A percentile compares a stretch with the other conserved stretches of the same genome.
These are phyloP conservation scores for Ophiostoma sp. DNA, from an alignment of 2,329 filamentous ascomycete species.

Conservation along the genomic window DNA sequence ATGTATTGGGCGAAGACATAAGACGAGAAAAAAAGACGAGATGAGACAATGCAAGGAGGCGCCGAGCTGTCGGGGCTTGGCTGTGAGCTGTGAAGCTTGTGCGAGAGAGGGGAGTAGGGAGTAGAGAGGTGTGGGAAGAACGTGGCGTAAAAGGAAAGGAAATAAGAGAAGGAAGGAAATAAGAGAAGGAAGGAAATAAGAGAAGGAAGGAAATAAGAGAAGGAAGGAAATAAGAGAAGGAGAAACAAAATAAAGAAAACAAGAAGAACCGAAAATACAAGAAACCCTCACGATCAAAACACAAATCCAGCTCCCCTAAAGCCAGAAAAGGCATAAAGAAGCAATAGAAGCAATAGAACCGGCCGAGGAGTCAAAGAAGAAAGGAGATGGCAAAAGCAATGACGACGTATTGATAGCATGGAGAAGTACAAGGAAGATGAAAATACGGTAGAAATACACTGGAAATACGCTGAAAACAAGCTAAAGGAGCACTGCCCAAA, in stretches of 20 bases:
- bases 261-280: no score
- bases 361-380: no score
- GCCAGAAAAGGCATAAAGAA: neutral
- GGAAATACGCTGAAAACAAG: no score
- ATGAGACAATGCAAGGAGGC: slow-evolving; percentile 4
- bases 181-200: neutral
- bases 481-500: no score
- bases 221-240: neutral
- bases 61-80: neutral
- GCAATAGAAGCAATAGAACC: neutral
- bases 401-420: no score
- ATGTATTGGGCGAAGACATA: no score
- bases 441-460: no score
- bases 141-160: neutral
- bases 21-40: neutral
- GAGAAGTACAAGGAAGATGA: no score
- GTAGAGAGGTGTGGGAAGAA: neutral
- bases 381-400: no score
- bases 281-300: no score
- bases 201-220: neutral
- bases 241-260: neutral
- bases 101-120: neutral
- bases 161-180: neutral
- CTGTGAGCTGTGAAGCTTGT: neutral
- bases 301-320: neutral